phyloP scores from a whole-genome alignment of 139 green algal species.

The Bryopsis sp. region DNA sequence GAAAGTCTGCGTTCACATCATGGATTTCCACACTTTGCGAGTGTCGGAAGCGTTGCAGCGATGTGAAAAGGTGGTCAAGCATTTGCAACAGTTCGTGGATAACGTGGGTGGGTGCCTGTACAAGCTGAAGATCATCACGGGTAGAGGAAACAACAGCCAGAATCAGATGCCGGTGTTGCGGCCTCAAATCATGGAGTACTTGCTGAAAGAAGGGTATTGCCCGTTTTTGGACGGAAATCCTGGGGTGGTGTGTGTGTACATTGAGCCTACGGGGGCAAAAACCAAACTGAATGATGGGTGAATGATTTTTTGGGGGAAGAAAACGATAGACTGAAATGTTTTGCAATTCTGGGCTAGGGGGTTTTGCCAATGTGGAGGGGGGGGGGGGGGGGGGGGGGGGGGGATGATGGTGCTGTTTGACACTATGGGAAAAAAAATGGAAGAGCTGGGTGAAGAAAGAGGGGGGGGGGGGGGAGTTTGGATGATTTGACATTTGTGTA shows the following conservation, averaged over 20 bases:
- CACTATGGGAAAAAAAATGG: too few relatives aligned
- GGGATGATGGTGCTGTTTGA: too few relatives aligned
- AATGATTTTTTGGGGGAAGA: too few relatives aligned
- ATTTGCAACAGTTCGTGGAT: background rate
- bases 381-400: too few relatives aligned
- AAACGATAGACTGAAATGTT: too few relatives aligned
- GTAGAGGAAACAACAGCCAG: background rate
- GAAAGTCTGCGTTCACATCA: background rate
- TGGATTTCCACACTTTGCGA: background rate
- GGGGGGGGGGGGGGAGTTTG: too few relatives aligned
- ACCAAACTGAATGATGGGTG: too few relatives aligned
- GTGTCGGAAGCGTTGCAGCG: background rate
- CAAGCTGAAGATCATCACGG: background rate
- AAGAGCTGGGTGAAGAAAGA: too few relatives aligned
- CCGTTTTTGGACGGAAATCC: background rate
- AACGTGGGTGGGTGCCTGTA: background rate
- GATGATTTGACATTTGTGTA: too few relatives aligned
- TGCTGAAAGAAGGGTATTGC: background rate
- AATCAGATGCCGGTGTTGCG: background rate
- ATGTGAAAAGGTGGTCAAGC: background rate
- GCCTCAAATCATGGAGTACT: background rate
- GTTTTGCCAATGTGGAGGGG: too few relatives aligned
- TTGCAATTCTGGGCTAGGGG: too few relatives aligned
- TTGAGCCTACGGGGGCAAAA: too few relatives aligned
- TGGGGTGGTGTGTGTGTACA: background rate